These are phyloP conservation scores for Cystobasidiaceae sp. DNA, from an alignment of 1,284 basidiomycete genomes.

Conservation along the genomic window DNA sequence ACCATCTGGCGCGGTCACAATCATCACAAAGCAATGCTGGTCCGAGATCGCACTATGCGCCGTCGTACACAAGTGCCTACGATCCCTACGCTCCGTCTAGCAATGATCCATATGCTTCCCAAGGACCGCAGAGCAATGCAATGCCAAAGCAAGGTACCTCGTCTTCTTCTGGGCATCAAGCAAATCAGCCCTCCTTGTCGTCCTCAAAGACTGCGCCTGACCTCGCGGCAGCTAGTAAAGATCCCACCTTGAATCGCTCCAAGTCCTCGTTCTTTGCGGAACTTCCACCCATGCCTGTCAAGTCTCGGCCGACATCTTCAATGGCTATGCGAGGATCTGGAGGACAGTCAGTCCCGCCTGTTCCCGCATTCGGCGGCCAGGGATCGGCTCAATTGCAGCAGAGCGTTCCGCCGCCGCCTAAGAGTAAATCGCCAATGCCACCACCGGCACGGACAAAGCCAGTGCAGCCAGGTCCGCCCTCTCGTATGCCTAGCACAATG, in stretches of 20 bases:
- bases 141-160: background rate
- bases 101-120: background rate
- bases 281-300: background rate
- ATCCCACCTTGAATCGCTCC: constrained; percentile 18
- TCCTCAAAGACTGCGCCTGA: background rate
- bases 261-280: constrained; percentile 27
- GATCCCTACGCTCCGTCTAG: constrained; percentile 23
- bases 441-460: background rate
- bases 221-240: constrained; percentile 2
- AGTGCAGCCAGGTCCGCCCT: too few species aligned
- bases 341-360: background rate
- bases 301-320: background rate
- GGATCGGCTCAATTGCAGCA: too few species aligned
- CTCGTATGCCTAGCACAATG: too few species aligned
- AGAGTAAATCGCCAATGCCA: constrained; percentile 11
- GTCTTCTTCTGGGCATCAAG: background rate
- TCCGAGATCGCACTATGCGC: background rate
- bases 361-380: background rate
- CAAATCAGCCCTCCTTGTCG: constrained; percentile 4
- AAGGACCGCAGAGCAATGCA: background rate
- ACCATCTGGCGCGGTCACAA: constrained; percentile 1
- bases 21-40: constrained; percentile 9
- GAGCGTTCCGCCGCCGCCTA: constrained; percentile 26
- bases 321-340: background rate
- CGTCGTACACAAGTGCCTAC: constrained; percentile 19